phyloP scores from a whole-genome alignment of 2,329 filamentous ascomycete species.

The Ceratocystis variospora region DNA sequence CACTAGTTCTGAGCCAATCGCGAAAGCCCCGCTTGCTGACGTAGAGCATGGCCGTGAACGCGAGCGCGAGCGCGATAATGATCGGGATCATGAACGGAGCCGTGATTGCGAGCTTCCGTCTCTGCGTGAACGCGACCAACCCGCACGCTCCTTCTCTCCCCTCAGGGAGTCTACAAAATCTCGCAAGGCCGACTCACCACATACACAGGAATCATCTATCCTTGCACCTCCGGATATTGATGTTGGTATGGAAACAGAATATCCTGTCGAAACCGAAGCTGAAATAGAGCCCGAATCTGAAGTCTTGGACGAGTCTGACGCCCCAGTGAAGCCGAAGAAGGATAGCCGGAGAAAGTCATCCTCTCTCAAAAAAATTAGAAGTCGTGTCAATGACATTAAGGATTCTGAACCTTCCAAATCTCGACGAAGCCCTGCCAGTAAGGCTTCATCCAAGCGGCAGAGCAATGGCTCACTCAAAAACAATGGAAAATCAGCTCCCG shows the following conservation, averaged over 20 bases:
- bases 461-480: slow-evolving; percentile 51
- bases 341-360: slow-evolving; percentile 17
- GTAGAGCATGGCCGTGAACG: not conserved
- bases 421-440: slow-evolving; percentile 39
- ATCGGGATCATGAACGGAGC: slow-evolving; percentile 1
- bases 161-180: not conserved
- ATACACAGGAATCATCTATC: slow-evolving; percentile 9
- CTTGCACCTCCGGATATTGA: slow-evolving; percentile 15
- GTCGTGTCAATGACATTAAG: slow-evolving; percentile 38
- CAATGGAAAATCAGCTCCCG: slow-evolving; percentile 42
- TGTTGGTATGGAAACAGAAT: slow-evolving; percentile 13
- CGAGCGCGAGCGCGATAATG: slow-evolving; percentile 4
- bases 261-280: slow-evolving; percentile 17
- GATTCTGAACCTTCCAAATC: slow-evolving; percentile 36
- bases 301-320: slow-evolving; percentile 19
- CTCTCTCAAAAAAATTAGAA: slow-evolving; percentile 28
- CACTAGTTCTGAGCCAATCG: slow-evolving; percentile 57
- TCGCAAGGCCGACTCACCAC: slow-evolving; percentile 7
- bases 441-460: slow-evolving; percentile 43
- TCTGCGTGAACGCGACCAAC: slow-evolving; percentile 8
- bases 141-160: slow-evolving; percentile 12
- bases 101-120: slow-evolving; percentile 14
- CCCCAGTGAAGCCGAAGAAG: slow-evolving; percentile 19
- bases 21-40: not conserved
- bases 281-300: slow-evolving; percentile 17